Evolutionary conservation across 176 grass and related monocot species (phyloP), one percentile per base, ranked within the genome.

Genomic region (Avena eriantha): DNA sequence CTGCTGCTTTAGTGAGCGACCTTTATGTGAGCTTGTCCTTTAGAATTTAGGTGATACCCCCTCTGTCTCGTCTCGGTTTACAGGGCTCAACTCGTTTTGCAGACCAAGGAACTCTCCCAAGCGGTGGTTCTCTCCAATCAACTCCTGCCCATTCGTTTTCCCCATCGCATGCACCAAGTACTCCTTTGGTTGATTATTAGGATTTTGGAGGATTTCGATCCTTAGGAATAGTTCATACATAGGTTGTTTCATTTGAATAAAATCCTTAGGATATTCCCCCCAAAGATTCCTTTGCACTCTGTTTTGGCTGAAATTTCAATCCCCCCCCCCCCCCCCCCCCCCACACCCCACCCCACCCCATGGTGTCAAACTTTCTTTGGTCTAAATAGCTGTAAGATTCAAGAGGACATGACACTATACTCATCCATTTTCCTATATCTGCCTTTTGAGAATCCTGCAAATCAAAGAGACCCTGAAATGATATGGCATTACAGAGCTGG

Each of bases 1-100:
- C 24, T 76, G 64, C 77, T 77, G 66, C 64, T 73, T 14, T 22
- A 90, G 64, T 72, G 39, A 77, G 46, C 46, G 22, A 1, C 55
- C 21, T 73, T 75, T 84, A 63, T 54, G 80, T 41, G 5, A 16
- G 39, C 46, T 33, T 61, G 48, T 77, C 81, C 16, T 84, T 34
- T 5, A 66, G 26, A 66, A 65, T 31, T 87, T 84, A 58, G 24
- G 50, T 66, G n/a, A n/a, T n/a, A n/a, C n/a, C n/a, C n/a, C n/a
- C n/a, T n/a, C n/a, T n/a, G n/a, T n/a, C n/a, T n/a, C n/a, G n/a
- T n/a, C n/a, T n/a, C n/a, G n/a, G n/a, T n/a, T n/a, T n/a, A n/a
- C n/a, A n/a, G n/a, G n/a, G n/a, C n/a, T n/a, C n/a, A n/a, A n/a
- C n/a, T n/a, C n/a, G n/a, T n/a, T n/a, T n/a, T n/a, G n/a, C n/a